These are phyloP conservation scores for Penicillium canariense DNA, from an alignment of 495 filamentous ascomycete species.

Conservation along the genomic window DNA sequence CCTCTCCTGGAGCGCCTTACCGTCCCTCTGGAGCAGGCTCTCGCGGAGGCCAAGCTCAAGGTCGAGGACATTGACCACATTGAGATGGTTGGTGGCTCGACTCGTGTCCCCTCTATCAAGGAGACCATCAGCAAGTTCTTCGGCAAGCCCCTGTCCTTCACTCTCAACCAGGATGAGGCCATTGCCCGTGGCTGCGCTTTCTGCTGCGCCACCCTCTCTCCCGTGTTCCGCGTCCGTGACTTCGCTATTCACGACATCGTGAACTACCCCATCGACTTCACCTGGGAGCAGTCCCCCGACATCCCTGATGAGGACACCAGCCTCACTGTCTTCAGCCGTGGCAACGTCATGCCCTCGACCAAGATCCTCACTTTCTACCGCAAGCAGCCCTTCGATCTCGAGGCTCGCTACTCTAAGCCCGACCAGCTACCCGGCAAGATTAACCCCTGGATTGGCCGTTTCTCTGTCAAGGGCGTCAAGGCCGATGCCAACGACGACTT, in stretches of 20 bases:
- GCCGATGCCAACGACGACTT: conserved; percentile 85
- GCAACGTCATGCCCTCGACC: conserved; percentile 96
- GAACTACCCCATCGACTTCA: conserved; percentile 98
- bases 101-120: conserved; percentile 92
- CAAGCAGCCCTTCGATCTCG: conserved; percentile 94
- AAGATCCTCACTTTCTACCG: conserved; percentile 99
- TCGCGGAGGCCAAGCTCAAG: conserved; percentile 85
- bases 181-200: conserved; percentile 96
- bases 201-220: conserved; percentile 96
- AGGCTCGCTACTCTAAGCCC: conserved; percentile 88
- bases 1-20: conserved; percentile 76
- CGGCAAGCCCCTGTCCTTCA: conserved; percentile 88
- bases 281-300: conserved; percentile 97
- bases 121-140: conserved; percentile 87
- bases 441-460: conserved; percentile 91
- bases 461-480: conserved; percentile 89
- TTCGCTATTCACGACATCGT: conserved; percentile 97
- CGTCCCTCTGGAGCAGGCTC: conserved; percentile 79
- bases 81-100: conserved; percentile 93
- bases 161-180: conserved; percentile 97
- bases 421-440: conserved; percentile 88
- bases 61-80: conserved; percentile 89
- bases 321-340: conserved; percentile 95
- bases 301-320: conserved; percentile 99
- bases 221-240: conserved; percentile 97